These are phyloP conservation scores for Hyaloscypha finlandica DNA, from an alignment of 495 filamentous ascomycete species.

Conservation along the genomic window DNA sequence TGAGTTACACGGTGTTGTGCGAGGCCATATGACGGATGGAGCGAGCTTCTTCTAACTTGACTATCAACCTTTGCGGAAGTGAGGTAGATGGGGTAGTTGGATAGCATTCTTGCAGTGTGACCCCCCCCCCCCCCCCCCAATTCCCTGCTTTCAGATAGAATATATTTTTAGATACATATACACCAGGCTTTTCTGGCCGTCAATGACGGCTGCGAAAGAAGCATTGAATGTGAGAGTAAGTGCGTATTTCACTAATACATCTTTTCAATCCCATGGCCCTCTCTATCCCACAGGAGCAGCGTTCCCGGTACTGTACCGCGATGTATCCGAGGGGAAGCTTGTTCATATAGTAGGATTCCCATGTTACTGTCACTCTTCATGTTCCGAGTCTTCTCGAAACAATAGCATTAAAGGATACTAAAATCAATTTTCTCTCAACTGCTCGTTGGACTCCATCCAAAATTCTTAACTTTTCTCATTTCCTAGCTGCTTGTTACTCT, in stretches of 20 bases:
- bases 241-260: too few relatives aligned
- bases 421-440: not conserved
- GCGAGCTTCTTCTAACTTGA: constrained; percentile 20
- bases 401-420: not conserved
- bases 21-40: constrained; percentile 16
- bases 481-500: not conserved
- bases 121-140: too few relatives aligned
- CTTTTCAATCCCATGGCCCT: too few relatives aligned
- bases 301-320: too few relatives aligned
- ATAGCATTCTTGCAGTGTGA: not conserved
- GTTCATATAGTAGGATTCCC: not conserved
- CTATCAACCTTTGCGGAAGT: constrained; percentile 19
- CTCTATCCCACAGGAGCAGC: too few relatives aligned
- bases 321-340: too few relatives aligned
- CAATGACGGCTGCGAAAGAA: too few relatives aligned
- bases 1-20: constrained; percentile 12
- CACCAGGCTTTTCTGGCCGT: too few relatives aligned
- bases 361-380: not conserved
- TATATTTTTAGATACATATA: too few relatives aligned
- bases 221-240: too few relatives aligned
- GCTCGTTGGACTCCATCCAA: not conserved
- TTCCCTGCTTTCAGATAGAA: too few relatives aligned
- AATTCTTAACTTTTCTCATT: not conserved
- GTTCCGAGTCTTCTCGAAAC: not conserved
- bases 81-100: constrained; percentile 14